A percentile compares a stretch with the other conserved stretches of the same genome.
Evolutionary conservation across 2,329 filamentous ascomycete genomes (phyloP).

Genomic region (Daldinia sp.): DNA sequence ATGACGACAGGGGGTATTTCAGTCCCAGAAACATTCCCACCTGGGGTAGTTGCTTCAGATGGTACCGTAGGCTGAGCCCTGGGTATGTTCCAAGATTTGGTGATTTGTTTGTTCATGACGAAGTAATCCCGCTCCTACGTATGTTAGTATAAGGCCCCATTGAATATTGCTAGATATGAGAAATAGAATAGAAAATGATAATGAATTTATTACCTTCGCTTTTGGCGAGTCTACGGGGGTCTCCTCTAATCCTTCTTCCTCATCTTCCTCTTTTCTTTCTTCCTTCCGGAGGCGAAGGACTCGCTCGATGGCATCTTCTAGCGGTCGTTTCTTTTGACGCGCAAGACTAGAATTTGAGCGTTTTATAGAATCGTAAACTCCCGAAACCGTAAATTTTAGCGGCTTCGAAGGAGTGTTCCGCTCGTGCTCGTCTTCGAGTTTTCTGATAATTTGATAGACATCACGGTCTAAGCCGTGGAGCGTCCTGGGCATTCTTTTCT

Average conservation of each 20-base stretch:
- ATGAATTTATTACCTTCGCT: conserved; percentile 35
- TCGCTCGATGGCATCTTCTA: conserved; percentile 87
- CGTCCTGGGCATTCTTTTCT: conserved; percentile 40
- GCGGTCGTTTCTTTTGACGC: conserved; percentile 78
- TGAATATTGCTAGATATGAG: not conserved
- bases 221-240: conserved; percentile 39
- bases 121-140: conserved; percentile 45
- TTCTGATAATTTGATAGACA: conserved; percentile 81
- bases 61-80: conserved; percentile 33
- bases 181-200: not conserved
- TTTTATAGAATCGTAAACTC: conserved; percentile 82
- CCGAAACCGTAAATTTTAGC: conserved; percentile 63
- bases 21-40: conserved; percentile 36
- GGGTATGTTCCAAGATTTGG: conserved; percentile 51
- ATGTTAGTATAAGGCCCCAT: too few relatives aligned
- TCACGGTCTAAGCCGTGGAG: conserved; percentile 67
- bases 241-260: conserved; percentile 44
- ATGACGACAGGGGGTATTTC: conserved; percentile 42
- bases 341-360: conserved; percentile 87
- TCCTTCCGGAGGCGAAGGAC: conserved; percentile 78
- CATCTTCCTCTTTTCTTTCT: conserved; percentile 61
- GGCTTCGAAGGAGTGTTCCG: conserved; percentile 48
- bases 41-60: conserved; percentile 32
- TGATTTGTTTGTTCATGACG: conserved; percentile 53
- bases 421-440: conserved; percentile 73